Percentiles rank a stretch among this genome's conserved stretches.
Evolutionary conservation across 176 grass and related monocot genomes (phyloP).

Genomic region (Bonia amplexicaulis): DNA sequence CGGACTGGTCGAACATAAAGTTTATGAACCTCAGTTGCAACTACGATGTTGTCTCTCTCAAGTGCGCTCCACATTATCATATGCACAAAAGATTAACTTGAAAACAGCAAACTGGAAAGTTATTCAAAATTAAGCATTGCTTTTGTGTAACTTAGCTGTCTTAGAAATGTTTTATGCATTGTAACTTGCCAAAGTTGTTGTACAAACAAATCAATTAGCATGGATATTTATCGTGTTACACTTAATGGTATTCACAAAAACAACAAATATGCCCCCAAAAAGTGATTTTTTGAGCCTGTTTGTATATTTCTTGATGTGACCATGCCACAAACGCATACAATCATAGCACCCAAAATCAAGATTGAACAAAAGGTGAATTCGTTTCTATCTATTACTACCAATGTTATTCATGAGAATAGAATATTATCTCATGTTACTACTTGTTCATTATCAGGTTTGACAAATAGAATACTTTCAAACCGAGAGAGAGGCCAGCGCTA

Average conservation of each 20-base stretch:
- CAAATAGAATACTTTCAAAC: too few species aligned
- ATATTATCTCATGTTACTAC: too few species aligned
- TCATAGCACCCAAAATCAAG: too few species aligned
- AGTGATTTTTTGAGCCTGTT: neutral
- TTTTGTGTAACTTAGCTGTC: neutral
- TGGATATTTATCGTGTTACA: neutral
- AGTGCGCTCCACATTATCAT: neutral
- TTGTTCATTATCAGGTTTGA: too few species aligned
- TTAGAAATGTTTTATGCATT: neutral
- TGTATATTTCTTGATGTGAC: constrained; percentile 26
- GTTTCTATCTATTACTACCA: too few species aligned
- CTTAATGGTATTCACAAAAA: neutral
- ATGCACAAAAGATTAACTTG: neutral
- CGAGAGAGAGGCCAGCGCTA: too few species aligned
- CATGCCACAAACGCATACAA: too few species aligned
- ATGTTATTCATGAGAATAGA: too few species aligned
- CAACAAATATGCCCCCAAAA: neutral
- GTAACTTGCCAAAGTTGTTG: neutral
- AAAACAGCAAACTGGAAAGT: neutral
- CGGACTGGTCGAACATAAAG: neutral
- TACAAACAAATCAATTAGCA: neutral
- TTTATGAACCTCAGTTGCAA: neutral
- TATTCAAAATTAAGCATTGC: neutral
- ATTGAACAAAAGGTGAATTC: too few species aligned
- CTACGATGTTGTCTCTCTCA: neutral